Conservation (phyloP, 345 rosid genomes). For the Brassica rapa region DNA sequence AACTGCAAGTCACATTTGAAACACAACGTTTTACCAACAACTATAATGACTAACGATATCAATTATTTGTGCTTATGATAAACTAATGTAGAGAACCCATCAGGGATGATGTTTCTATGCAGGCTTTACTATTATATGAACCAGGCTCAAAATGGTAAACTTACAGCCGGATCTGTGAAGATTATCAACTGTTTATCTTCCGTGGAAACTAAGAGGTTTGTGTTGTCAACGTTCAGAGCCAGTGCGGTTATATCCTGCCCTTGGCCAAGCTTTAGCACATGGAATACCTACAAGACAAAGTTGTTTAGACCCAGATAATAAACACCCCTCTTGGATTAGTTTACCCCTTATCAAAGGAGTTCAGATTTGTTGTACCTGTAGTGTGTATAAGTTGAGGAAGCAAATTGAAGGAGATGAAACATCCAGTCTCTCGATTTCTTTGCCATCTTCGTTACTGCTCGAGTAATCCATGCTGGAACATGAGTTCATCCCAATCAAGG, state of each 20-base stretch:
- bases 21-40: neutral
- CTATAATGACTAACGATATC: conserved; percentile 4
- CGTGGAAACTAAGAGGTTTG: conserved; percentile 91
- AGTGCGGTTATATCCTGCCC: conserved; percentile 86
- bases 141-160: conserved; percentile 38
- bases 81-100: conserved; percentile 1
- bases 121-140: neutral
- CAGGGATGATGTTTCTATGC: neutral
- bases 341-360: neutral
- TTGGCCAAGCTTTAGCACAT: conserved; percentile 63
- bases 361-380: conserved; percentile 59
- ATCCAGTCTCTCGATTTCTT: conserved; percentile 50
- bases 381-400: conserved; percentile 74
- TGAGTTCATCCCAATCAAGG: conserved; percentile 72
- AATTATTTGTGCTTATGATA: neutral
- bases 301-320: conserved; percentile 6
- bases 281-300: conserved; percentile 62
- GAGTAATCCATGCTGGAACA: conserved; percentile 38
- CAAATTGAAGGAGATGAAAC: conserved; percentile 75
- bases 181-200: conserved; percentile 84
- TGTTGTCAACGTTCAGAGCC: conserved; percentile 76
- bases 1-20: conserved; percentile 52
- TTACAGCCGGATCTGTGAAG: conserved; percentile 95
- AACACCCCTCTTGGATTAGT: neutral
- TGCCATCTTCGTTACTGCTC: conserved; percentile 33